Percentiles rank a stretch among this genome's conserved stretches.
Evolutionary conservation across 2,329 filamentous ascomycete species (phyloP).

Genomic region (Laburnicola sp.): DNA sequence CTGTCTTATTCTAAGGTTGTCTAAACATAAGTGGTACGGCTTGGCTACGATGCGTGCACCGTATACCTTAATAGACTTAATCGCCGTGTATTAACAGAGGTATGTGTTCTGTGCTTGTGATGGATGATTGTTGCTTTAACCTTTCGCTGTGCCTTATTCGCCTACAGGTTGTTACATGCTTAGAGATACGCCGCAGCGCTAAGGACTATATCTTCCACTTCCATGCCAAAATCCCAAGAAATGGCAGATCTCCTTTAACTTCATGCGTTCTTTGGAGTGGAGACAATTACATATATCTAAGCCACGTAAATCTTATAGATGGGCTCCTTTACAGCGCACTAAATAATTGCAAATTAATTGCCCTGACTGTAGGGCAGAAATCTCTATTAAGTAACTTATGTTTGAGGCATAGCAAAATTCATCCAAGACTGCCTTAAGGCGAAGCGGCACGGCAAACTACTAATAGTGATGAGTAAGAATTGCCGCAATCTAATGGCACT

Average conservation of each 20-base stretch:
- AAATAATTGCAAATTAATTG: background rate
- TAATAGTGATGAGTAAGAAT: background rate
- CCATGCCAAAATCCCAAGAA: too few species aligned
- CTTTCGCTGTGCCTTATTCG: background rate
- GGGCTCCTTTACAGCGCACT: background rate
- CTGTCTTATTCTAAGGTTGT: background rate
- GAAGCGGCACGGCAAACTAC: background rate
- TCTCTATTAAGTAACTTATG: background rate
- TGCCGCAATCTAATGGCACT: background rate
- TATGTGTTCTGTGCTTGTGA: background rate
- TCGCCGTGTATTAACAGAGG: background rate
- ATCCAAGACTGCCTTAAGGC: background rate
- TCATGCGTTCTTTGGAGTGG: too few species aligned
- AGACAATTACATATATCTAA: too few species aligned
- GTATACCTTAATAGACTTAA: background rate
- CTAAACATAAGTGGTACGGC: background rate
- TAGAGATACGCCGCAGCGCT: background rate
- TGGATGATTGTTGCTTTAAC: background rate
- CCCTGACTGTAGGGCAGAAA: background rate
- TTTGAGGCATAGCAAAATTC: background rate
- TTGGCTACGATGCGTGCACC: background rate
- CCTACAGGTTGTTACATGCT: background rate
- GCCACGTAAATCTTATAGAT: too few species aligned
- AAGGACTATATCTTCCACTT: too few species aligned
- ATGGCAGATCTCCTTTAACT: too few species aligned